These are phyloP conservation scores for Brettanomyces nanus DNA, from an alignment of 805 yeast genomes.

Conservation along the genomic window DNA sequence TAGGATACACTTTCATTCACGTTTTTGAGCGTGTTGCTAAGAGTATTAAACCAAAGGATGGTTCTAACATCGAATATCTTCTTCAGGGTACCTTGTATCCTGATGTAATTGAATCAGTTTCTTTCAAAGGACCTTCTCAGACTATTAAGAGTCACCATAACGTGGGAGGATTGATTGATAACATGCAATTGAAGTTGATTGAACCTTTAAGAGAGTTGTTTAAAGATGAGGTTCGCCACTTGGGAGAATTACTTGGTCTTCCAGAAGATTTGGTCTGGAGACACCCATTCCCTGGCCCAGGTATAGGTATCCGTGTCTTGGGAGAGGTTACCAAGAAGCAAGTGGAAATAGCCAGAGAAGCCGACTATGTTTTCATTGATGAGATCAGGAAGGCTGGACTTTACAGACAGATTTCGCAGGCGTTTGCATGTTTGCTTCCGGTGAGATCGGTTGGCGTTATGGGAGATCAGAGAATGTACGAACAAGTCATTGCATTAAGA, in stretches of 20 bases:
- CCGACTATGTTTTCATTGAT: conserved; percentile 91
- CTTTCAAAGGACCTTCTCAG: conserved; percentile 99
- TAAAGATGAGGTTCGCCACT: conserved; percentile 96
- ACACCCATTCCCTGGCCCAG: conserved; percentile 99
- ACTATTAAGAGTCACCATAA: conserved; percentile 99
- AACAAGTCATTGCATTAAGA: conserved; percentile 97
- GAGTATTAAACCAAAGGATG: conserved; percentile 80
- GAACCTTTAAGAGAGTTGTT: conserved; percentile 98
- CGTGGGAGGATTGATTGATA: conserved; percentile 95
- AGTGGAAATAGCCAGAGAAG: conserved; percentile 94
- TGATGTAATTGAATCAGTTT: conserved; percentile 96
- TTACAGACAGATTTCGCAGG: conserved; percentile 90
- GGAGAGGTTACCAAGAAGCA: conserved; percentile 95
- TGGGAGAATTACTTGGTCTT: conserved; percentile 91
- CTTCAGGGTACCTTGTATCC: conserved; percentile 98
- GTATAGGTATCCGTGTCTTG: conserved; percentile 94
- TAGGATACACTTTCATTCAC: conserved; percentile 95
- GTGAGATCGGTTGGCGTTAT: conserved; percentile 98
- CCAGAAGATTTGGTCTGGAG: conserved; percentile 98
- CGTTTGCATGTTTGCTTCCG: conserved; percentile 94
- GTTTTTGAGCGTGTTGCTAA: conserved; percentile 96
- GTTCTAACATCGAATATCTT: conserved; percentile 83
- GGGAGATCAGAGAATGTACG: conserved; percentile 99
- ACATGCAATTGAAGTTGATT: conserved; percentile 96
- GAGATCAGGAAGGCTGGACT: conserved; percentile 92